Percentiles rank a stretch among this genome's conserved stretches.
phyloP scores from a whole-genome alignment of 2,329 filamentous ascomycete genomes.

The Alternaria conjuncta region DNA sequence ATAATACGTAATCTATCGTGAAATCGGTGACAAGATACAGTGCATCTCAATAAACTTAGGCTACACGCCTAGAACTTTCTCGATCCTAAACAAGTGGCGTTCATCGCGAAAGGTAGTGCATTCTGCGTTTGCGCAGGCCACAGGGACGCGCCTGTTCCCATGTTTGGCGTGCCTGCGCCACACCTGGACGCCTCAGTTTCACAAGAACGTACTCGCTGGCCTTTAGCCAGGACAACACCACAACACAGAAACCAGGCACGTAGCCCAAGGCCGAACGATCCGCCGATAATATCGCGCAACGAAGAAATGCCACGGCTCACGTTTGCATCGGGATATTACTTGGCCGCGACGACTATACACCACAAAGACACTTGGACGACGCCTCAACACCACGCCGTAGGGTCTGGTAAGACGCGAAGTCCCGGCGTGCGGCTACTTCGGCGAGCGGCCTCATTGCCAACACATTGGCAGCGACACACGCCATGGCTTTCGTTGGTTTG shows the following conservation, averaged over 20 bases:
- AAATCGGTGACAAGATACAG: neutral
- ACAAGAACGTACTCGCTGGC: neutral
- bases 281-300: neutral
- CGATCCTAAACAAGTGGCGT: neutral
- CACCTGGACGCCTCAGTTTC: slow-evolving; percentile 9
- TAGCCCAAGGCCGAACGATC: neutral
- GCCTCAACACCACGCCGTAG: neutral
- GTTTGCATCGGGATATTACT: neutral
- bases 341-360: neutral
- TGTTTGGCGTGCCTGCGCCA: slow-evolving; percentile 10
- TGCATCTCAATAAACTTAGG: neutral
- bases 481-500: neutral
- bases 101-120: neutral
- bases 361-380: neutral
- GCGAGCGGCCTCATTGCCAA: neutral
- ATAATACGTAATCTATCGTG: neutral
- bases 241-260: neutral
- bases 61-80: neutral
- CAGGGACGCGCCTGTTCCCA: neutral
- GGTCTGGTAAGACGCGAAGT: neutral
- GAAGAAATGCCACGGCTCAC: neutral
- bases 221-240: neutral
- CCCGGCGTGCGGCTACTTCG: neutral
- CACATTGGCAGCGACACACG: slow-evolving; percentile 1
- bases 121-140: neutral